Evolutionary conservation across 306 rosid species (phyloP).

Genomic region (Arachis stenosperma): DNA sequence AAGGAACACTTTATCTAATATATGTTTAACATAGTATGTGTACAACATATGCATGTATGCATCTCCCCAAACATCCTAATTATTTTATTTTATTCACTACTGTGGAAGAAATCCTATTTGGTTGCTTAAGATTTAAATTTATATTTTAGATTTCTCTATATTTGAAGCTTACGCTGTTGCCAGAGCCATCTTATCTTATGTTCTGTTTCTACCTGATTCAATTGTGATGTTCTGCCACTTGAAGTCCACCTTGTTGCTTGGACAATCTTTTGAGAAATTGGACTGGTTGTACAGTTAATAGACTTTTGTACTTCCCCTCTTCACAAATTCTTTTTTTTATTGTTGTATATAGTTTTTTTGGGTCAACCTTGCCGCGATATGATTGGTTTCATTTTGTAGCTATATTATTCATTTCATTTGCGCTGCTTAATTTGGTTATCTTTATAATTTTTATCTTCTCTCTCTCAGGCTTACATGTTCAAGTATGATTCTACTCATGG

Average conservation of each 20-base stretch:
- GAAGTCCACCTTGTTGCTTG: neutral
- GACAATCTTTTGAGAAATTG: neutral
- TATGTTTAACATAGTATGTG: too few relatives aligned
- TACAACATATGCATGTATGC: neutral
- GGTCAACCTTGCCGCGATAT: neutral
- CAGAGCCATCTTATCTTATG: slow-evolving; percentile 6
- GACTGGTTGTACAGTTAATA: slow-evolving; percentile 7
- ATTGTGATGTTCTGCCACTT: slow-evolving; percentile 25
- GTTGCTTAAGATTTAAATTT: slow-evolving; percentile 15
- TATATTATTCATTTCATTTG: neutral
- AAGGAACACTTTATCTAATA: too few relatives aligned
- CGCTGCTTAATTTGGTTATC: neutral
- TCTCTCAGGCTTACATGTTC: slow-evolving; percentile 88
- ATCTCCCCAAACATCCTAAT: neutral
- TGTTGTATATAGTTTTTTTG: neutral
- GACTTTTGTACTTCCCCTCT: slow-evolving; percentile 10
- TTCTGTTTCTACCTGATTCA: slow-evolving; percentile 14
- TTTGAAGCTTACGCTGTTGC: neutral
- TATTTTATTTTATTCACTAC: neutral
- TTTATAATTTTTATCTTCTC: slow-evolving; percentile 15
- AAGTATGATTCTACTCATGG: slow-evolving; percentile 98
- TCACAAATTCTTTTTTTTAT: neutral
- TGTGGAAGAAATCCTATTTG: neutral
- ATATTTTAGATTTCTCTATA: slow-evolving; percentile 5
- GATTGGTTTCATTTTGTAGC: neutral